Percentiles rank a stretch among this genome's conserved stretches.
These are phyloP conservation scores for Dendrobium chrysotoxum DNA, from an alignment of 106 monocot species.

Conservation along the genomic window DNA sequence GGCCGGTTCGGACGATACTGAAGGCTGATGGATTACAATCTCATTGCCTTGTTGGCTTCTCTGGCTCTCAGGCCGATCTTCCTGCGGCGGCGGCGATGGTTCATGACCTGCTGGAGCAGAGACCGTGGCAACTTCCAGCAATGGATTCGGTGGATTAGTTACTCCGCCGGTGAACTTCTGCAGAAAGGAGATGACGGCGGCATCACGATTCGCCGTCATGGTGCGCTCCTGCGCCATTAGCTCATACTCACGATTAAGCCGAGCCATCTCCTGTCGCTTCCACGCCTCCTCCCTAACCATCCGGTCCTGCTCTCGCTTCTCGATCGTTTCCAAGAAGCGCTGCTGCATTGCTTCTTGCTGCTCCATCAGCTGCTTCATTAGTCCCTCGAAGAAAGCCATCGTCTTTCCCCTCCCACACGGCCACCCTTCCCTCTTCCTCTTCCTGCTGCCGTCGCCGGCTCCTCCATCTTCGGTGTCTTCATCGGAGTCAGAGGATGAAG, in stretches of 20 bases:
- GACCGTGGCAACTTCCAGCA: constrained; percentile 1
- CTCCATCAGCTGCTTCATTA: constrained; percentile 80
- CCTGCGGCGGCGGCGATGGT: not conserved
- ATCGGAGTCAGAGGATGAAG: constrained; percentile 26
- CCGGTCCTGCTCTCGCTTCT: constrained; percentile 75
- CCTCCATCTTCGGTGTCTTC: constrained; percentile 35
- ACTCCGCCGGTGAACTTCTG: constrained; percentile 56
- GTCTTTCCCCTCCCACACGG: constrained; percentile 24
- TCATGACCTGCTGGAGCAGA: not conserved
- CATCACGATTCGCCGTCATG: constrained; percentile 50
- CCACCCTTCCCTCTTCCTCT: constrained; percentile 5
- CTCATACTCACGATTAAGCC: constrained; percentile 60
- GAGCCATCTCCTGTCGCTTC: constrained; percentile 72
- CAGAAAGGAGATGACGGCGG: constrained; percentile 57
- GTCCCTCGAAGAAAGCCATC: constrained; percentile 58
- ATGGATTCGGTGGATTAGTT: not conserved
- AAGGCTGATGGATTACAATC: not conserved
- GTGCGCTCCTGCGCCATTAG: constrained; percentile 53
- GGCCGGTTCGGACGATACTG: not conserved
- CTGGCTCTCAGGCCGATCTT: not conserved
- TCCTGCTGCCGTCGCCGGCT: constrained; percentile 6
- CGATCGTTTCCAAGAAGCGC: constrained; percentile 66
- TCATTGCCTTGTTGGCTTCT: not conserved
- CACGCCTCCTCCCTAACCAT: constrained; percentile 80
- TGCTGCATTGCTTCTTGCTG: constrained; percentile 82